Evolutionary conservation across 257 asterid genomes (phyloP).

Genomic region (Przewalskia tangutica): DNA sequence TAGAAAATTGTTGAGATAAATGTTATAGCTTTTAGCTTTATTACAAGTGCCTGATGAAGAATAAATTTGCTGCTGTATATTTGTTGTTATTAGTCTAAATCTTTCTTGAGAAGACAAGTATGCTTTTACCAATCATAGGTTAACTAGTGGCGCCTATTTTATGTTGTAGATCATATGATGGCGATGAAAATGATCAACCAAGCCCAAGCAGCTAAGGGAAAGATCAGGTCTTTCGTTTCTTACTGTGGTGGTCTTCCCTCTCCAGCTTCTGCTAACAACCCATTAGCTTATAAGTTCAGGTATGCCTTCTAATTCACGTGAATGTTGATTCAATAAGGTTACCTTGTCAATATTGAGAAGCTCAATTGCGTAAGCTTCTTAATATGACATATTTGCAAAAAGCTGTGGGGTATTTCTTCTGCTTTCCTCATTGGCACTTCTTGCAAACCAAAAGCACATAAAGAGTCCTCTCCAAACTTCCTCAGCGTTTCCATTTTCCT

Average conservation of each 20-base stretch:
- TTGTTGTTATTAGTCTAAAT: background rate
- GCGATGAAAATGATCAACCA: conserved; percentile 93
- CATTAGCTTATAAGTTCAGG: conserved; percentile 80
- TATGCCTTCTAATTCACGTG: conserved; percentile 11
- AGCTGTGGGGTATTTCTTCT: background rate
- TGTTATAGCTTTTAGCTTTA: background rate
- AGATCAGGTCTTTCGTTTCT: conserved; percentile 78
- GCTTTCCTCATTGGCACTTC: background rate
- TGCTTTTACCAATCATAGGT: background rate
- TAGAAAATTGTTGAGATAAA: background rate
- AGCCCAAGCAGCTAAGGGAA: conserved; percentile 75
- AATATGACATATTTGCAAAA: background rate
- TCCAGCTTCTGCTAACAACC: conserved; percentile 89
- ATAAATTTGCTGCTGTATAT: background rate
- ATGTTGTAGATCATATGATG: conserved; percentile 83
- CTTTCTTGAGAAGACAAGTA: background rate
- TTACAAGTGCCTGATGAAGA: background rate
- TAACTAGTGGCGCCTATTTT: background rate
- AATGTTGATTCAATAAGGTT: background rate
- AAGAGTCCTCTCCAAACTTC: background rate
- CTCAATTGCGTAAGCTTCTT: background rate
- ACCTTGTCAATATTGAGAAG: background rate
- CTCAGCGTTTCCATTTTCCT: background rate
- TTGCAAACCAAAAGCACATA: background rate
- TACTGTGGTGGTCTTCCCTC: conserved; percentile 97